Base-by-base conservation (phyloP, 441 rosid species). In the Brassica balearica region DNA sequence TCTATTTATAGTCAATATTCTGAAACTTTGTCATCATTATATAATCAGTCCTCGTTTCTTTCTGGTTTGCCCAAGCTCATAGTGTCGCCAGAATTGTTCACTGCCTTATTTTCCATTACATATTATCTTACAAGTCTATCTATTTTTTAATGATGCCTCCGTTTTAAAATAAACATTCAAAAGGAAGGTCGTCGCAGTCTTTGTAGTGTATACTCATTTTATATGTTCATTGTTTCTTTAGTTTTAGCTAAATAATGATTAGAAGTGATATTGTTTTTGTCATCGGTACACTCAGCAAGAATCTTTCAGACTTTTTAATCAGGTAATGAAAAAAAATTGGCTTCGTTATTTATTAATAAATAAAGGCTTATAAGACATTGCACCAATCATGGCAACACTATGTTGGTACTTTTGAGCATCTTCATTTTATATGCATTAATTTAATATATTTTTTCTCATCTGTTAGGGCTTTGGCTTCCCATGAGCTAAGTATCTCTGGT, bases 1-100 rank as follows among this genome's bases (percentile, higher is more conserved):
- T n/a, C 41, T 27, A 62, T 62, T 62, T 62, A 62, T 27, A 12
- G 41, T n/a, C 41, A 62, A 27, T 6, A 62, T 27, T n/a, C 46
- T 38, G 46, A 38, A 38, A 38, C 46, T 38, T 62, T 27, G 41
- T 62, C 15, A 62, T 62, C 8, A 25, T 25, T 61, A 19, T 62
- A 27, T 55, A 27, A 62, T 41, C 48, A 41, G 48, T 41, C 10
- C 4, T 1, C 1, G 3, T 25, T 5, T 12, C 17, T 23, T 22
- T 10, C 64, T 4, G 34, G 64, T 22, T 4, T 10, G 6, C 15
- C 34, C 3, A 60, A 23, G 34, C 10, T 25, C 36, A 25, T 27
- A 25, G 14, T 61, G 36, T 61, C 38, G 38, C 9, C 38, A 61
- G 3, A 25, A 61, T 61, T 25, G 8, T 61, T 7, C 65, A 61